Percentiles rank a stretch among this genome's conserved stretches.
These are phyloP conservation scores for Fagopyrum tataricum DNA, from an alignment of 148 eudicot species.

Conservation along the genomic window DNA sequence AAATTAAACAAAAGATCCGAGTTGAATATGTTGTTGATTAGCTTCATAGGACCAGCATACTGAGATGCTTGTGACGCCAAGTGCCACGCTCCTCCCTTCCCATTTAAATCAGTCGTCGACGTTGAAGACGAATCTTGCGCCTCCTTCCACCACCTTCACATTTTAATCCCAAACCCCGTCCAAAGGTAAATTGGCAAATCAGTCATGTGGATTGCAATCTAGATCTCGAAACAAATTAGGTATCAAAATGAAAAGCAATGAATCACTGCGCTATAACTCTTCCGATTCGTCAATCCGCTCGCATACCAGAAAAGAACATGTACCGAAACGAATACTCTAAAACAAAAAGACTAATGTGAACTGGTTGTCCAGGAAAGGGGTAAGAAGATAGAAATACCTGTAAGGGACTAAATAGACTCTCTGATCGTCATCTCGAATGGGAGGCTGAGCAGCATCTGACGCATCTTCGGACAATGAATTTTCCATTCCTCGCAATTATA, in stretches of 20 bases:
- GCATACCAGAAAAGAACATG: neutral
- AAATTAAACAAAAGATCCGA: constrained; percentile 80
- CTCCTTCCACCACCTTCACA: constrained; percentile 72
- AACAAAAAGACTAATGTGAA: neutral
- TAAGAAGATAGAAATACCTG: constrained; percentile 30
- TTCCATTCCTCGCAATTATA: constrained; percentile 2
- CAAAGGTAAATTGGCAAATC: neutral
- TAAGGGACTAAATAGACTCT: constrained; percentile 74
- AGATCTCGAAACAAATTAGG: constrained; percentile 6
- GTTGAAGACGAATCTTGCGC: constrained; percentile 37
- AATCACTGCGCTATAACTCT: neutral
- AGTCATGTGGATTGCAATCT: neutral
- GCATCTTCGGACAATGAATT: constrained; percentile 18
- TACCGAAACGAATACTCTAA: neutral
- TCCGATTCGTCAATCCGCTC: neutral
- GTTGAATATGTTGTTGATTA: constrained; percentile 68
- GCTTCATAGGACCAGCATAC: constrained; percentile 72
- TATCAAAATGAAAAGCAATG: neutral
- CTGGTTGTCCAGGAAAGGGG: neutral
- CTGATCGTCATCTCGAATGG: constrained; percentile 39
- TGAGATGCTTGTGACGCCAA: constrained; percentile 39
- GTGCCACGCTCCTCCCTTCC: constrained; percentile 42
- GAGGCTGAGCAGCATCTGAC: constrained; percentile 23
- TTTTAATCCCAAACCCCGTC: neutral
- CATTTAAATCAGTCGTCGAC: constrained; percentile 25